These are phyloP conservation scores for Myriosclerotinia scirpicola DNA, from an alignment of 2,329 filamentous ascomycete species.

Conservation along the genomic window DNA sequence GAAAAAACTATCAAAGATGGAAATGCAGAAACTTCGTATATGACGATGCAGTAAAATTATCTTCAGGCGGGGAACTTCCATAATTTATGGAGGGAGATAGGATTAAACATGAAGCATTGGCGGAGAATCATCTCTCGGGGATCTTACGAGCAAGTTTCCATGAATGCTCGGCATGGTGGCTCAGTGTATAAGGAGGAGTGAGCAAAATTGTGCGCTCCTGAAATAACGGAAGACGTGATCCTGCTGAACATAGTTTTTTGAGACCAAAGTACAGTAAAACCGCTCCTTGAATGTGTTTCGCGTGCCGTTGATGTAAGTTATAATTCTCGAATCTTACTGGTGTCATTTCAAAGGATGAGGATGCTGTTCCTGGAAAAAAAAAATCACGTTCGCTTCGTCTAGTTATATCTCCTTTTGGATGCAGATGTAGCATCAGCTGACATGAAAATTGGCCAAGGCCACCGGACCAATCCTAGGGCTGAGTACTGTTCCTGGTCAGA, in stretches of 20 bases:
- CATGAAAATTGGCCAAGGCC: conserved; percentile 1
- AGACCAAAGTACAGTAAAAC: not conserved
- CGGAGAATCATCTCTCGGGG: conserved; percentile 2
- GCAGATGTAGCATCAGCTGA: conserved; percentile 21
- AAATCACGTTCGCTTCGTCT: conserved; percentile 1
- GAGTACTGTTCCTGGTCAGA: not conserved
- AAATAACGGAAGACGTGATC: conserved; percentile 15
- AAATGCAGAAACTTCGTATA: not conserved
- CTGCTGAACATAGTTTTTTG: conserved; percentile 3
- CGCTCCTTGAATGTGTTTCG: not conserved
- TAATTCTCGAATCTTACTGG: conserved; percentile 10
- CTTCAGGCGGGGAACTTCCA: not conserved
- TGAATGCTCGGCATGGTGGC: not conserved
- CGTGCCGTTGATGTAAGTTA: conserved; percentile 6
- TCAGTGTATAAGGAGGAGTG: conserved; percentile 3
- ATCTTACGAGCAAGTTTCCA: conserved; percentile 16
- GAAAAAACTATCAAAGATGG: not conserved
- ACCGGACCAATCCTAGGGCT: conserved; percentile 1
- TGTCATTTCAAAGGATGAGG: conserved; percentile 14
- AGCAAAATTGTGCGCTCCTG: conserved; percentile 17
- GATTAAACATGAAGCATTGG: not conserved
- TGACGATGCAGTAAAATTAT: not conserved
- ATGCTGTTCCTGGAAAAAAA: conserved; percentile 16
- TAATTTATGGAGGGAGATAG: conserved; percentile 5
- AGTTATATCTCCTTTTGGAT: conserved; percentile 2